phyloP scores from a whole-genome alignment of 129 eudicot genomes.

The Arctium minus region DNA sequence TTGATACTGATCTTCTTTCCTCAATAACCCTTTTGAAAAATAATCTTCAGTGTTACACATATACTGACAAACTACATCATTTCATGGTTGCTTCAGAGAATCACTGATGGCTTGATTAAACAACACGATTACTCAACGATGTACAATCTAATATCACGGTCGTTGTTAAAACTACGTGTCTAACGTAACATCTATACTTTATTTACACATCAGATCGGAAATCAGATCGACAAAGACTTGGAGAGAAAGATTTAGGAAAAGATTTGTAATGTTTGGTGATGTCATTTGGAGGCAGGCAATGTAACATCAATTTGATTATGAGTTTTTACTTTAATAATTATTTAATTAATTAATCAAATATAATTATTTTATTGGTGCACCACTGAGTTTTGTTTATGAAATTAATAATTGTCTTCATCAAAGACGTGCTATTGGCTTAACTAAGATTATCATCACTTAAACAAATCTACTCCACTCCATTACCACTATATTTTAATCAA shows the following conservation, averaged over 20 bases:
- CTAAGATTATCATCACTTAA: slow-evolving; percentile 20
- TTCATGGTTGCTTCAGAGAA: not conserved
- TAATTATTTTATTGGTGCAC: slow-evolving; percentile 25
- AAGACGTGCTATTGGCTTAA: slow-evolving; percentile 47
- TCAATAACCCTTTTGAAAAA: not conserved
- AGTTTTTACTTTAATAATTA: slow-evolving; percentile 27
- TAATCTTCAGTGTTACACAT: not conserved
- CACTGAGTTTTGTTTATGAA: slow-evolving; percentile 32
- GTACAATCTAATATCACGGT: not conserved
- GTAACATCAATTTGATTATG: slow-evolving; percentile 37
- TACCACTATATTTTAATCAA: slow-evolving; percentile 14
- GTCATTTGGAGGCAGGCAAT: slow-evolving; percentile 37
- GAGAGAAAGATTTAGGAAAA: slow-evolving; percentile 31
- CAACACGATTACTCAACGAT: not conserved
- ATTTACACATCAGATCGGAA: not conserved
- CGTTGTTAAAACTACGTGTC: not conserved
- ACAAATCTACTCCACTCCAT: slow-evolving; percentile 3
- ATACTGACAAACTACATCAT: not conserved
- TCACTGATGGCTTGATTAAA: not conserved
- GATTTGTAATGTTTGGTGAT: slow-evolving; percentile 51
- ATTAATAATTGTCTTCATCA: slow-evolving; percentile 34
- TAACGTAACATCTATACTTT: not conserved
- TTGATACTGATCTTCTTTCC: not conserved
- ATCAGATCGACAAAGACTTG: slow-evolving; percentile 23
- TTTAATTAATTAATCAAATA: slow-evolving; percentile 1